Percentiles rank a stretch among this genome's conserved stretches.
Evolutionary conservation across 306 rosid genomes (phyloP).

Genomic region (Vicia villosa): DNA sequence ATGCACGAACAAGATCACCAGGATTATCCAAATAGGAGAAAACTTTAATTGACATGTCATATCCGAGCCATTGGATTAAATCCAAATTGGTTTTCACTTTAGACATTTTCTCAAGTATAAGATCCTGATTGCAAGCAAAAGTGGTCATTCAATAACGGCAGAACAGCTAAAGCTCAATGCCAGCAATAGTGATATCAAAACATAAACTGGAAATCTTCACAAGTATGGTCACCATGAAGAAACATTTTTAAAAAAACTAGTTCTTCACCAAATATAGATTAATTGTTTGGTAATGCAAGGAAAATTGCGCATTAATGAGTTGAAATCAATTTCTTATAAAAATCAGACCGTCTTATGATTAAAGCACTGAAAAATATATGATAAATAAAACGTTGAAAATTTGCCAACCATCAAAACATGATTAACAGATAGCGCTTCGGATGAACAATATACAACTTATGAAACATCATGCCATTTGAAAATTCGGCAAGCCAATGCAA

Average conservation of each 20-base stretch:
- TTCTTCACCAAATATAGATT: not conserved
- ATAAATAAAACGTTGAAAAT: not conserved
- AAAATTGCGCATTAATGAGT: constrained; percentile 3
- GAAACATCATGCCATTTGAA: no score
- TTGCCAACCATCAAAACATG: no score
- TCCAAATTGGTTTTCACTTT: constrained; percentile 39
- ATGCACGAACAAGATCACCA: constrained; percentile 57
- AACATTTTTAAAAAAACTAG: not conserved
- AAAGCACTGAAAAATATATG: not conserved
- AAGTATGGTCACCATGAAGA: not conserved
- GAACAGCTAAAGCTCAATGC: constrained; percentile 9
- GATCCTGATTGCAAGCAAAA: constrained; percentile 22
- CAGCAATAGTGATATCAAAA: not conserved
- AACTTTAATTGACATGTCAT: constrained; percentile 53
- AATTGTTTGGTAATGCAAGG: not conserved
- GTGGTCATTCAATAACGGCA: not conserved
- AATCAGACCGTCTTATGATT: not conserved
- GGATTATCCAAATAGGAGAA: constrained; percentile 62
- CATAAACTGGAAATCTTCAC: not conserved
- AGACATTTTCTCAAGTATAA: constrained; percentile 44
- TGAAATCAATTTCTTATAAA: not conserved
- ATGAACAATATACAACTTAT: no score
- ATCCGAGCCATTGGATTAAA: constrained; percentile 53
- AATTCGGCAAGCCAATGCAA: no score
- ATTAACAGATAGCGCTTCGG: no score